Evolutionary conservation across 139 green algal genomes (phyloP).

Genomic region (Chara braunii): DNA sequence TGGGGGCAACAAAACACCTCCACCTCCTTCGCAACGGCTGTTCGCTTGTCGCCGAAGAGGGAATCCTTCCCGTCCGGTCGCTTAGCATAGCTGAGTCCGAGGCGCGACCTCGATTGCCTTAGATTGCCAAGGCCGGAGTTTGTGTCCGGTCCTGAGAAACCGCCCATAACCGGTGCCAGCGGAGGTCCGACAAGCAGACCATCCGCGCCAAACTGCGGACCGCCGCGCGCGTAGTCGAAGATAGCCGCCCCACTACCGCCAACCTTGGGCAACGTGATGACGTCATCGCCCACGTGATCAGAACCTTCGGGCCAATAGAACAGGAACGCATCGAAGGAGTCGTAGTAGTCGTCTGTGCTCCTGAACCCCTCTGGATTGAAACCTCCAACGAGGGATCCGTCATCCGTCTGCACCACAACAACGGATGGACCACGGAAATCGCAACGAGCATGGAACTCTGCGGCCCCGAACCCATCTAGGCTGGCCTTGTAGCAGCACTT

Average conservation of each 20-base stretch:
- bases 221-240: constrained; percentile 33
- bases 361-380: constrained; percentile 23
- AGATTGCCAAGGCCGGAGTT: constrained; percentile 9
- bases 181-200: constrained; percentile 17
- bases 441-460: constrained; percentile 9
- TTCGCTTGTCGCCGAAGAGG: constrained; percentile 16
- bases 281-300: background rate
- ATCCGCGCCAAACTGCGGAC: constrained; percentile 30
- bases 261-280: constrained; percentile 20
- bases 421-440: constrained; percentile 24
- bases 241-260: constrained; percentile 21
- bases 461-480: constrained; percentile 15
- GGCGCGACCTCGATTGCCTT: background rate
- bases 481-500: constrained; percentile 19
- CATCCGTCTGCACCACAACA: constrained; percentile 1
- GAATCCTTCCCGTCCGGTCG: constrained; percentile 10
- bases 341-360: constrained; percentile 32
- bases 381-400: constrained; percentile 10
- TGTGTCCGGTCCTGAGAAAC: constrained; percentile 8
- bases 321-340: constrained; percentile 30
- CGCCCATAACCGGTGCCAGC: constrained; percentile 16
- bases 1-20: constrained; percentile 9
- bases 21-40: constrained; percentile 12
- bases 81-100: constrained; percentile 21
- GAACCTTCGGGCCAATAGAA: constrained; percentile 19